Conservation (phyloP, 1,284 basidiomycete species). For the Ganoderma resinaceum region DNA sequence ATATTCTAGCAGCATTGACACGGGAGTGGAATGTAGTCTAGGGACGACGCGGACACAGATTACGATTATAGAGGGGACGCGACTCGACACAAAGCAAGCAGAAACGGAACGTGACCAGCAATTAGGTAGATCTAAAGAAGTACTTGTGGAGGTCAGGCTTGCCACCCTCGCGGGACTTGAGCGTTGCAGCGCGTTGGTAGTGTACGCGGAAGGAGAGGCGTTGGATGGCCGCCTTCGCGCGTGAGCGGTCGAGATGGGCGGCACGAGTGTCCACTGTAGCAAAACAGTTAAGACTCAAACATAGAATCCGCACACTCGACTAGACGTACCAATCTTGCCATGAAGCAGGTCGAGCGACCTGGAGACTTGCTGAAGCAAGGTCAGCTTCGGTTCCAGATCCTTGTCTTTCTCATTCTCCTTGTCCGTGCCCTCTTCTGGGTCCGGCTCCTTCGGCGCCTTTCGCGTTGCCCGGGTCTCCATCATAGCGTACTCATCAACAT, state of each 20-base stretch:
- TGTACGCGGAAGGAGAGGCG: conserved; percentile 65
- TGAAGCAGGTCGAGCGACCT: conserved; percentile 57
- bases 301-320: background rate
- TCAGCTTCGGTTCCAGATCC: conserved; percentile 38
- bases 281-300: background rate
- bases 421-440: conserved; percentile 8
- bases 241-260: conserved; percentile 74
- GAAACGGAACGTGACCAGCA: background rate
- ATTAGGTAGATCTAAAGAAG: conserved; percentile 3
- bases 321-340: conserved; percentile 65
- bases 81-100: background rate
- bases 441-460: conserved; percentile 25
- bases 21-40: background rate
- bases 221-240: conserved; percentile 70
- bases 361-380: conserved; percentile 55
- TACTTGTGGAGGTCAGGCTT: conserved; percentile 12
- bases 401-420: conserved; percentile 27
- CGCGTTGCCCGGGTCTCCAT: conserved; percentile 47
- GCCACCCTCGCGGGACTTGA: conserved; percentile 22
- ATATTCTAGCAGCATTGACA: conserved; percentile 1
- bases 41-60: background rate
- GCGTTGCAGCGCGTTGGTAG: conserved; percentile 57
- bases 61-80: background rate
- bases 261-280: conserved; percentile 70
- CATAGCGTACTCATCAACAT: conserved; percentile 61